Base-by-base conservation (phyloP, 2,329 filamentous ascomycete species). In the Periconia sp. region DNA sequence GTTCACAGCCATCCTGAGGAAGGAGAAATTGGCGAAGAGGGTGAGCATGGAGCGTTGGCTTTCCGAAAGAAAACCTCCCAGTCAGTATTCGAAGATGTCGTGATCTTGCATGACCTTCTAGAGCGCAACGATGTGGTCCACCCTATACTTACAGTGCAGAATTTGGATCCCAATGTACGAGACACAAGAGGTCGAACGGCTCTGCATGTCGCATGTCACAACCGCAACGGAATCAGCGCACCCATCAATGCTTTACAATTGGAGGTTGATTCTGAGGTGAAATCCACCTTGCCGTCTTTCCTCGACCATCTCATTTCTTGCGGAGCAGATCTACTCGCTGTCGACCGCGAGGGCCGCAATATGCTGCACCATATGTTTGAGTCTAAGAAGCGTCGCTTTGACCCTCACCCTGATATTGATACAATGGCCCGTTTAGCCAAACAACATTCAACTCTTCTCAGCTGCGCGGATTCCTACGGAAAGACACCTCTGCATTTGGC, bases 331-430 rank as follows among this genome's bases (percentile, higher is more conserved):
- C 24, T 24, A 4, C 24, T 30, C 6, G 43, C 43, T 7, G 19
- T 28, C 3, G 43, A 50, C 33, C 36, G 45, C 8, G 17, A 41
- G 16, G 45, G 41, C 13, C 30, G 31, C 12, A 54, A 48, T 21
- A 36, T 41, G 3, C 22, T 54, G 7, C 50, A 54, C 26, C 30
- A 48, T 23, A 35, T 49, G 32, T 26, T 51, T 16, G n/a, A n/a
- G 43, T 25, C 13, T 21, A 15, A 12, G 23, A 32, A 6, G 22
- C 15, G 12, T 37, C 18, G n/a, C n/a, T 2, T 21, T 21, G 17
- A 17, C 19, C 5, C n/a, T 4, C 12, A 11, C 17, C 19, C 13
- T 25, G 19, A n/a, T 29, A n/a, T 28, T 17, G 19, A 32, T 37
- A 10, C 18, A 10, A 10, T 34, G 12, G 3, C 25, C 18, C 23